Conservation (phyloP, 805 yeast species). For the Kuraishia hungarica region DNA sequence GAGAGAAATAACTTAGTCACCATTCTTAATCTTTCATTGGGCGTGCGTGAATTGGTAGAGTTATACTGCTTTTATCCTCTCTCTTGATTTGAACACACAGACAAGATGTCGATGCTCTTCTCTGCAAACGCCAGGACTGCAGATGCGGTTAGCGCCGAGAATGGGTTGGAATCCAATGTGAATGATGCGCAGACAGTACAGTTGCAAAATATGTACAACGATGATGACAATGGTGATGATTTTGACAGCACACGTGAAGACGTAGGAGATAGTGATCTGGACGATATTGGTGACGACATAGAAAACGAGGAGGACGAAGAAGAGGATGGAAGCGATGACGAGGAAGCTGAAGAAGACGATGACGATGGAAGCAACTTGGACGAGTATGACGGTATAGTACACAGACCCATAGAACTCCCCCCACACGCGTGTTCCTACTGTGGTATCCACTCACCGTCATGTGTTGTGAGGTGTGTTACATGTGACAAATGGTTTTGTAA, state of each 20-base stretch:
- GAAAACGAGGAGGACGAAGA: background rate
- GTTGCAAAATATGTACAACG: background rate
- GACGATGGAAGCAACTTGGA: background rate
- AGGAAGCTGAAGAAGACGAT: background rate
- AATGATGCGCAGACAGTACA: constrained; percentile 1
- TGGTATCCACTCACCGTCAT: constrained; percentile 54
- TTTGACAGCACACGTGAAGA: no score
- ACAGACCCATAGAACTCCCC: constrained; percentile 8
- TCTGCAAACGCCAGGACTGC: background rate
- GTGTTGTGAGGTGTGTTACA: constrained; percentile 66
- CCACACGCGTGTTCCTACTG: constrained; percentile 54
- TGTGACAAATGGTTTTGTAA: constrained; percentile 92
- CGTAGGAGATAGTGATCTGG: no score
- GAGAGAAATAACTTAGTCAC: no score
- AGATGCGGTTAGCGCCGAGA: background rate
- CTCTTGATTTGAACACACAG: background rate
- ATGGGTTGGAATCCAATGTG: background rate
- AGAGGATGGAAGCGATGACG: background rate
- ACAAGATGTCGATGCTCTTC: background rate
- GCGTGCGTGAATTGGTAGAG: no score
- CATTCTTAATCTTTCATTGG: no score
- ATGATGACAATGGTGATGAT: background rate
- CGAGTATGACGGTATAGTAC: background rate
- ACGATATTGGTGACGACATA: no score
- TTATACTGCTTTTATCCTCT: background rate